These are phyloP conservation scores for Mycosphaerella sp. DNA, from an alignment of 2,329 filamentous ascomycete genomes.

Conservation along the genomic window DNA sequence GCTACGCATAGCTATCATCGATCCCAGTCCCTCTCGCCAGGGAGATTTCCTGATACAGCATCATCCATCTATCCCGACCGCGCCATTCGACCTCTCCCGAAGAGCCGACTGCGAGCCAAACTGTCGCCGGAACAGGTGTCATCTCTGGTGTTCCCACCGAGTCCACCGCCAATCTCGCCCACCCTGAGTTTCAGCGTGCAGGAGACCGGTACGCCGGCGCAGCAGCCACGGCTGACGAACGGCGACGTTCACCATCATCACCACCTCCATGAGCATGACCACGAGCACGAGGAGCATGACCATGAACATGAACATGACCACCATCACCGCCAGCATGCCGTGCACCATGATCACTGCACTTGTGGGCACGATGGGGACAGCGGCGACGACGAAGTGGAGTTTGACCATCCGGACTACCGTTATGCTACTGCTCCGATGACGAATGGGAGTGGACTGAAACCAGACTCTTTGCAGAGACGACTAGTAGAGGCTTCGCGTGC, in stretches of 20 bases:
- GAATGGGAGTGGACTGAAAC: conserved; percentile 22
- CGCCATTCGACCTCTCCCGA: conserved; percentile 87
- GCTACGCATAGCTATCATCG: conserved; percentile 24
- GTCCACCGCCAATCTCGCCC: conserved; percentile 60
- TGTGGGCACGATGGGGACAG: conserved; percentile 51
- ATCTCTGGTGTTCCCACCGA: conserved; percentile 73
- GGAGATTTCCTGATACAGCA: conserved; percentile 55
- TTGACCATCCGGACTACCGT: conserved; percentile 37
- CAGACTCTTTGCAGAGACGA: conserved; percentile 33
- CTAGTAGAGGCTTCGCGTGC: conserved; percentile 35
- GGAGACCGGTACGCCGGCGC: conserved; percentile 20
- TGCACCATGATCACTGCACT: conserved; percentile 37
- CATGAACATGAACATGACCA: conserved; percentile 35
- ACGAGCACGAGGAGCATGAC: conserved; percentile 42
- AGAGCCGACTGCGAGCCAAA: conserved; percentile 78
- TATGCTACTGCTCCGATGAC: conserved; percentile 37
- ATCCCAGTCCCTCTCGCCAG: conserved; percentile 25
- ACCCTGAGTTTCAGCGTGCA: conserved; percentile 26
- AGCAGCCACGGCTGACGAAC: conserved; percentile 24
- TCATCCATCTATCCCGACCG: conserved; percentile 81
- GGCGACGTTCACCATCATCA: conserved; percentile 21
- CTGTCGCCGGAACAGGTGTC: conserved; percentile 79
- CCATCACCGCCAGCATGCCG: conserved; percentile 16
- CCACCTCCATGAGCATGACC: conserved; percentile 34
- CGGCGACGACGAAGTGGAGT: conserved; percentile 53